Evolutionary conservation across 371 early-diverging fungal genomes (phyloP).

Genomic region (Mortierella sp.): DNA sequence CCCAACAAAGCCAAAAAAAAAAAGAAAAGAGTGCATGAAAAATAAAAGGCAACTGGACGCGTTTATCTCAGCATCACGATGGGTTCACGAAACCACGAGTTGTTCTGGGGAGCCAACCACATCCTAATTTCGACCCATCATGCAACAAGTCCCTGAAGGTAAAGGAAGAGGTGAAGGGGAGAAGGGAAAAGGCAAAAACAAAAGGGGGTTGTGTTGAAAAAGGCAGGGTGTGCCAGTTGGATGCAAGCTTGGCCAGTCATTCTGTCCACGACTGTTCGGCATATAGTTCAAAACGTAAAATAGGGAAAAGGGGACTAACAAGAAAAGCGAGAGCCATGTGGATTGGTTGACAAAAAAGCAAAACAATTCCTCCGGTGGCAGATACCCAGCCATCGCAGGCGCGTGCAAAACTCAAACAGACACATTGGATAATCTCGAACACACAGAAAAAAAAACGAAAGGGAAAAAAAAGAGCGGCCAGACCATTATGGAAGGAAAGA

Average conservation of each 20-base stretch:
- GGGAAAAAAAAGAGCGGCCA: constrained; percentile 69
- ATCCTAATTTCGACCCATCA: constrained; percentile 10
- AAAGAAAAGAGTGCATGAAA: background rate
- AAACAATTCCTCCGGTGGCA: constrained; percentile 4
- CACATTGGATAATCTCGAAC: constrained; percentile 27
- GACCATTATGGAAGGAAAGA: background rate
- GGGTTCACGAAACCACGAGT: constrained; percentile 12
- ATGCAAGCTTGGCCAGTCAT: constrained; percentile 6
- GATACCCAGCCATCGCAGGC: background rate
- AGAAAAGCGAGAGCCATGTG: background rate
- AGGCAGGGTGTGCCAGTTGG: background rate
- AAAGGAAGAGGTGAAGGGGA: background rate
- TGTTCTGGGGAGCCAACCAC: constrained; percentile 17
- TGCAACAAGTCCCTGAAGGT: background rate
- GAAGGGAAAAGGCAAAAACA: background rate
- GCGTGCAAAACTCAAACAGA: constrained; percentile 11
- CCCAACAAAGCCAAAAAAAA: background rate
- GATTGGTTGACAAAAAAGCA: background rate
- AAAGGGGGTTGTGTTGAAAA: background rate
- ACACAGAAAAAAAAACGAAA: background rate
- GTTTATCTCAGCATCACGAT: constrained; percentile 12
- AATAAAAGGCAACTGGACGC: background rate
- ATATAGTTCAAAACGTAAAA: background rate
- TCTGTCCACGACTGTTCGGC: background rate
- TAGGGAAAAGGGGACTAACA: constrained; percentile 13